phyloP scores from a whole-genome alignment of 73 alveolate species.

The Paraurostyla sp. region DNA sequence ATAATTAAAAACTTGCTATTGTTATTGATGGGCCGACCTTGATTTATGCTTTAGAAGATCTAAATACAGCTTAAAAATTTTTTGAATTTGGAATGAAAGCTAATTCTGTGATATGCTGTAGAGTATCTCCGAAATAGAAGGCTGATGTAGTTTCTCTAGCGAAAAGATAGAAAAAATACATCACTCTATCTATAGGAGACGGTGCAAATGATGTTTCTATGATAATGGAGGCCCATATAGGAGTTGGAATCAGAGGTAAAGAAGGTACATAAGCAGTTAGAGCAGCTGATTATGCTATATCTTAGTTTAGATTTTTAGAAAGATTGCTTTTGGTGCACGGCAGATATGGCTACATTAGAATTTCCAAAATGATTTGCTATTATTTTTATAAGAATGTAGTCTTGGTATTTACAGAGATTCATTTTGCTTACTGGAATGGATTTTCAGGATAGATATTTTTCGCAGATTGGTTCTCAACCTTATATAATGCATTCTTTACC shows the following conservation, averaged over 20 bases:
- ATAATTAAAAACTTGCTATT: background rate
- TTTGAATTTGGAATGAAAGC: conserved; percentile 81
- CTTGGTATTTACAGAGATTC: conserved; percentile 83
- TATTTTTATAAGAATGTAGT: conserved; percentile 86
- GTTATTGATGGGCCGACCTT: conserved; percentile 24
- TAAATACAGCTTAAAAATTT: conserved; percentile 49
- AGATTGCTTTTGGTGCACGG: conserved; percentile 83
- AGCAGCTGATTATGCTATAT: conserved; percentile 85
- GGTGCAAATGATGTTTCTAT: conserved; percentile 99
- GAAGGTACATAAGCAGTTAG: conserved; percentile 94
- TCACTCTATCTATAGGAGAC: conserved; percentile 91
- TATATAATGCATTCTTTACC: conserved; percentile 89
- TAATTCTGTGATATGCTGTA: conserved; percentile 87
- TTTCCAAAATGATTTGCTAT: conserved; percentile 76
- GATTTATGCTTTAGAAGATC: background rate
- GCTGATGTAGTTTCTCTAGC: conserved; percentile 85
- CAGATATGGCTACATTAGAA: conserved; percentile 84
- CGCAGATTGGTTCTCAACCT: conserved; percentile 92
- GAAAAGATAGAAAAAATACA: conserved; percentile 29
- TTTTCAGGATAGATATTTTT: conserved; percentile 89
- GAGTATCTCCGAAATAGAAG: conserved; percentile 91
- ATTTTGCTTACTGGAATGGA: conserved; percentile 89
- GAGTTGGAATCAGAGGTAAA: conserved; percentile 89
- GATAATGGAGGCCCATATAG: conserved; percentile 90
- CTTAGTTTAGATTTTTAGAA: conserved; percentile 83